Evolutionary conservation across 2,329 filamentous ascomycete species (phyloP).

Genomic region (Cryphonectria radicalis): DNA sequence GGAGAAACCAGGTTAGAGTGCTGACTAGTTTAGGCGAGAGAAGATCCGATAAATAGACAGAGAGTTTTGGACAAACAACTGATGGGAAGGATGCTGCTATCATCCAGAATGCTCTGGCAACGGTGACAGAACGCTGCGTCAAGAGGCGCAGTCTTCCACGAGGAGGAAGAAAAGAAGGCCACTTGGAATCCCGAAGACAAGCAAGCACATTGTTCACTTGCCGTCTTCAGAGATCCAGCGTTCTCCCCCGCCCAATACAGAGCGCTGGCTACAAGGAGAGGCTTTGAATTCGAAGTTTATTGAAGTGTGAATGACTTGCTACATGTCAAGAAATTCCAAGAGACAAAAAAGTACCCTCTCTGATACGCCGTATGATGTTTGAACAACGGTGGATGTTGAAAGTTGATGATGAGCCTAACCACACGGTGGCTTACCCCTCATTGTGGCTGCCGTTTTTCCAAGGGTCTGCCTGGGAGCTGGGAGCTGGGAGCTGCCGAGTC

Average conservation of each 20-base stretch:
- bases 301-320: neutral
- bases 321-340: neutral
- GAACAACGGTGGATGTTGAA: neutral
- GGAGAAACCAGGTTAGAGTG: neutral
- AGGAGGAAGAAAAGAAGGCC: neutral
- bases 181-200: neutral
- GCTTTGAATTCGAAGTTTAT: neutral
- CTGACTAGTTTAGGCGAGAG: neutral
- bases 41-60: neutral
- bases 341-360: too few relatives aligned
- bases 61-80: neutral
- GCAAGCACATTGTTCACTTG: too few relatives aligned
- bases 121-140: neutral
- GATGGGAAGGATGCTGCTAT: neutral
- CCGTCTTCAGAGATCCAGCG: neutral
- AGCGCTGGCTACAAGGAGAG: neutral
- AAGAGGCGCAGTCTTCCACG: neutral
- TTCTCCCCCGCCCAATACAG: neutral
- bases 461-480: neutral
- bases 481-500: slow-evolving; percentile 1
- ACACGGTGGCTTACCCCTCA: slow-evolving; percentile 2
- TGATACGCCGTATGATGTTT: neutral
- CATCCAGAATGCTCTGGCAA: neutral
- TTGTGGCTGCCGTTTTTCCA: neutral
- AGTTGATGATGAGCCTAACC: neutral